Conservation (phyloP, 345 rosid species). For the Rhodomyrtus tomentosa region DNA sequence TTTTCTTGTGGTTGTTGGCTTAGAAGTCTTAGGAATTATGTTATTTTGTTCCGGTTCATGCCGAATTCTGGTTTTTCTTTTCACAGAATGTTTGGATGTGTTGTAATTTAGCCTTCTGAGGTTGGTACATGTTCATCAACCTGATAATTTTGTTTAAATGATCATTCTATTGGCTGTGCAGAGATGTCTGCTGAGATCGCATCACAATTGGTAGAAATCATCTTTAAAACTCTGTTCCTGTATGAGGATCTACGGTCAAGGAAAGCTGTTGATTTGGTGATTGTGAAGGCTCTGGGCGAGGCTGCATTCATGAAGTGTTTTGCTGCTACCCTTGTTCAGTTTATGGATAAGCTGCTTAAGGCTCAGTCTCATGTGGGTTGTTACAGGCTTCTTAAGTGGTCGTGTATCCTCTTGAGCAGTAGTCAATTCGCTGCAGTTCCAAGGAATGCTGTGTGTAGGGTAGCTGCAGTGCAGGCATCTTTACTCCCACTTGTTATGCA, state of each 20-base stretch:
- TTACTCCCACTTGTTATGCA: slow-evolving; percentile 50
- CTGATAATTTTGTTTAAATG: background rate
- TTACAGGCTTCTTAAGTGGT: slow-evolving; percentile 74
- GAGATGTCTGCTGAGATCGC: slow-evolving; percentile 58
- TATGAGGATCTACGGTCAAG: slow-evolving; percentile 78
- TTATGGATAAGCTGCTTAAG: slow-evolving; percentile 71
- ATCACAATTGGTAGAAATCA: slow-evolving; percentile 46
- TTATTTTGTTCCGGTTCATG: background rate
- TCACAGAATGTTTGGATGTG: background rate
- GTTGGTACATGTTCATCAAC: background rate
- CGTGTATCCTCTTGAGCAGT: slow-evolving; percentile 58
- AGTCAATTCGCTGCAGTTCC: slow-evolving; percentile 72
- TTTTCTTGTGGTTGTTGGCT: background rate
- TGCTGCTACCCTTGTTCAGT: slow-evolving; percentile 77
- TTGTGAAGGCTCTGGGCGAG: slow-evolving; percentile 42
- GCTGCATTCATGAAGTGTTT: slow-evolving; percentile 68
- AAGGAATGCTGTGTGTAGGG: slow-evolving; percentile 63
- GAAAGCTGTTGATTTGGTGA: slow-evolving; percentile 68
- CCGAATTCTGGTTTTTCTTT: background rate
- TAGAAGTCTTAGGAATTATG: background rate
- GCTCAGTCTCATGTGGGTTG: slow-evolving; percentile 46
- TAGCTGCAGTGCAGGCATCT: slow-evolving; percentile 69
- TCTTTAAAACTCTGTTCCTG: slow-evolving; percentile 56
- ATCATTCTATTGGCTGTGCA: slow-evolving; percentile 22
- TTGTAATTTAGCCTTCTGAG: background rate